These are phyloP conservation scores for Verticillium albo-atrum DNA, from an alignment of 2,329 filamentous ascomycete species.

Conservation along the genomic window DNA sequence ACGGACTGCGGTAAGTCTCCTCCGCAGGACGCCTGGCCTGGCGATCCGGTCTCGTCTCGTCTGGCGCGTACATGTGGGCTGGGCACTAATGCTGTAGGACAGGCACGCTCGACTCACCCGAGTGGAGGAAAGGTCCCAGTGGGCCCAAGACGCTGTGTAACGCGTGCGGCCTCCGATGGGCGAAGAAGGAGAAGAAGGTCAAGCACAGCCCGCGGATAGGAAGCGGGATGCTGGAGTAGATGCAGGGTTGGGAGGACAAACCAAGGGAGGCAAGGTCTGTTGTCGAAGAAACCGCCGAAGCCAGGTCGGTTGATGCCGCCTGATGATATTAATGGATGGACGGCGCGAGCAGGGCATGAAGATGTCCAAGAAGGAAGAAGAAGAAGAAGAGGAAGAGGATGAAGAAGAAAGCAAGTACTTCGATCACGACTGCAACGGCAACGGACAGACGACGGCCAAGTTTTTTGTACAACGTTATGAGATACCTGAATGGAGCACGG, in stretches of 20 bases:
- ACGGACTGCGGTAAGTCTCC: slow-evolving; percentile 75
- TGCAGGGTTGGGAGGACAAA: too few species aligned
- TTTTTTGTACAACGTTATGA: background rate
- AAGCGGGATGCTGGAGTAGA: background rate
- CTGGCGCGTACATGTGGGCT: background rate
- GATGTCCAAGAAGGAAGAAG: too few species aligned
- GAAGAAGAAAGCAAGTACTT: too few species aligned
- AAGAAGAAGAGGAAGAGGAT: too few species aligned
- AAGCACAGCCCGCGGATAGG: slow-evolving; percentile 13
- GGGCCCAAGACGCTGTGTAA: slow-evolving; percentile 96
- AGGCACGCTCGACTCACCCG: slow-evolving; percentile 84
- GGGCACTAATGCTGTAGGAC: background rate
- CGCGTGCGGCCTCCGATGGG: slow-evolving; percentile 77
- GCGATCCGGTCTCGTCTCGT: background rate
- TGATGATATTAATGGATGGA: too few species aligned
- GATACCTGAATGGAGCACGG: background rate
- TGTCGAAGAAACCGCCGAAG: too few species aligned
- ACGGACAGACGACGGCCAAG: background rate
- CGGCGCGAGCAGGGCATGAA: too few species aligned
- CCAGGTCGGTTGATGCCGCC: too few species aligned
- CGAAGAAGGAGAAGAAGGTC: slow-evolving; percentile 77
- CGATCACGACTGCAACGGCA: background rate
- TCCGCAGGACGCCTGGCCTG: background rate
- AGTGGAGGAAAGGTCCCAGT: slow-evolving; percentile 90
- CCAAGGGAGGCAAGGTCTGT: background rate